Percentiles rank a stretch among this genome's conserved stretches.
These are phyloP conservation scores for Karstenula rhodostoma DNA, from an alignment of 2,329 filamentous ascomycete genomes.

Conservation along the genomic window DNA sequence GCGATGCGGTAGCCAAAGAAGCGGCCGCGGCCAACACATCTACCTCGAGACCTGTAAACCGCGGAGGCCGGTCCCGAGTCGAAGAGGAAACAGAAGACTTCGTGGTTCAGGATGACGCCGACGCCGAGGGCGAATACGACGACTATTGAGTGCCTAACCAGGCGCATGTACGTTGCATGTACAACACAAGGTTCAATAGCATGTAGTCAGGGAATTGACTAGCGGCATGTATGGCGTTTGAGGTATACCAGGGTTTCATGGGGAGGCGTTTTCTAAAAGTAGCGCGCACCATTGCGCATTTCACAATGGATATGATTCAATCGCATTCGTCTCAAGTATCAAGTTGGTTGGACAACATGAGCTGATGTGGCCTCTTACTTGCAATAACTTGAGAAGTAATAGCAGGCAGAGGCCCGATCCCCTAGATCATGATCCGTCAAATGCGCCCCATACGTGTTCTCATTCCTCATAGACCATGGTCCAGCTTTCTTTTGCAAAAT, in stretches of 20 bases:
- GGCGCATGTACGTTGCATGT: constrained; percentile 16
- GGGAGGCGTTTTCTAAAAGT: constrained; percentile 5
- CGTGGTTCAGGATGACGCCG: constrained; percentile 49
- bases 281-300: neutral
- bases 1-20: constrained; percentile 74
- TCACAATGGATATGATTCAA: neutral
- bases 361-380: neutral
- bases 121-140: constrained; percentile 49
- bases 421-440: neutral
- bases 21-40: constrained; percentile 53
- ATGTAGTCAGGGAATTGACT: constrained; percentile 16
- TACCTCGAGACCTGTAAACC: constrained; percentile 34
- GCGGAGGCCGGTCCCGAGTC: constrained; percentile 34
- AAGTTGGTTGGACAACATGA: neutral
- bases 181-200: constrained; percentile 18
- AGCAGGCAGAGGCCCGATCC: neutral
- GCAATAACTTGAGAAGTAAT: neutral
- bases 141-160: constrained; percentile 18
- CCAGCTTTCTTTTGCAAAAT: neutral
- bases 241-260: constrained; percentile 27
- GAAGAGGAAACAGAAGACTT: constrained; percentile 41
- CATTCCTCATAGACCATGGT: constrained; percentile 11
- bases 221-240: constrained; percentile 35
- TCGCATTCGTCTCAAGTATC: neutral
- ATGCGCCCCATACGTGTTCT: constrained; percentile 10